Evolutionary conservation across 345 rosid species (phyloP), one percentile per base, ranked within the genome.

Genomic region (Adansonia digitata): DNA sequence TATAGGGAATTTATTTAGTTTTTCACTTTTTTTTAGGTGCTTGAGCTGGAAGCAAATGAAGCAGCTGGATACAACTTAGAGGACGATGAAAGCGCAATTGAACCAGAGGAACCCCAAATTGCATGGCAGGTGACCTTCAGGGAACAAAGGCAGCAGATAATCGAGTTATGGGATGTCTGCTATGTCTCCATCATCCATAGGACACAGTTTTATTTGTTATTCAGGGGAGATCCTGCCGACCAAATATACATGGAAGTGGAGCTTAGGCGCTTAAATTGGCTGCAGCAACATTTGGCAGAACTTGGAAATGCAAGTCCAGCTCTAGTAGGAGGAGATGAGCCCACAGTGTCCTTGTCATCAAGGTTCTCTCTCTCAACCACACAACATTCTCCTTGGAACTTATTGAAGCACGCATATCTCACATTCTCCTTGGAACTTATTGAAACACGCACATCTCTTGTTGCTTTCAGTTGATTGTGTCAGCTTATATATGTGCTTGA

Each of bases 171-270:
- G 64, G 64, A 96, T 82, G 79, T 84, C 27, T 93, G 98, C 75
- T 84, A 74, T 56, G 98, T 92, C 62, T 93, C 99, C 71, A 87
- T 96, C 51, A 89, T 96, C 70, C 99, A 93, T 74, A 83, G 99
- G 82, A 92, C 99, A 34, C 99, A 96, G 55, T 96, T 96, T 78
- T 96, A 96, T 81, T 83, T 96, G 57, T 84, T 96, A 67, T 96
- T 96, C 80, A 93, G 84, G 76, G 99, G 99, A 18, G 99, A 96
- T 70, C 91, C 90, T 62, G 97, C 99, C 24, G 99, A 95, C 80
- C 97, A 93, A 80, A 91, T 93, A 80, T 95, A 95, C 83, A 86
- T 93, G 91, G 99, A 95, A 80, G 99, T 95, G 59, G 99, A 95
- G 90, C 94, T 95, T 42, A 84, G 99, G 80, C 93, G 99, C 60